Evolutionary conservation across 2,329 filamentous ascomycete species (phyloP).

Genomic region (Fusarium sp.): DNA sequence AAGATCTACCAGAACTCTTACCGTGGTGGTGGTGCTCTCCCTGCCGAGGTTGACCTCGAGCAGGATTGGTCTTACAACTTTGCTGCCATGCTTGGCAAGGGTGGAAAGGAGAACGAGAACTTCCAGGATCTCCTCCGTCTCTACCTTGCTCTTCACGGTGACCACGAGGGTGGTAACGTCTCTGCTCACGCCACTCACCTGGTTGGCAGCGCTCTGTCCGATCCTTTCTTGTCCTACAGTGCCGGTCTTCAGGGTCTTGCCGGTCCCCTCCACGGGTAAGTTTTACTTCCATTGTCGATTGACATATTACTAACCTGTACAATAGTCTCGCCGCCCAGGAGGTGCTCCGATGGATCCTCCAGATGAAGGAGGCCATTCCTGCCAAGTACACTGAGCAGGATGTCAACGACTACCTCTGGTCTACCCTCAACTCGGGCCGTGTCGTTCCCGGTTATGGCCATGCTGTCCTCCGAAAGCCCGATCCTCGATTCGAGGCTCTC

Average conservation of each 20-base stretch:
- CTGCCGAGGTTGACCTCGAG: constrained; percentile 79
- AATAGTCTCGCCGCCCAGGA: constrained; percentile 89
- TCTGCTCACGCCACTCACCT: constrained; percentile 95
- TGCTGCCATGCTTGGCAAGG: constrained; percentile 93
- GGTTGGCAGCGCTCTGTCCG: constrained; percentile 92
- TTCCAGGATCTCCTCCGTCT: constrained; percentile 96
- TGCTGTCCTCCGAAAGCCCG: constrained; percentile 94
- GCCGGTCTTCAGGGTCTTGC: constrained; percentile 95
- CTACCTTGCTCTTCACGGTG: constrained; percentile 95
- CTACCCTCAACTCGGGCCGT: constrained; percentile 90
- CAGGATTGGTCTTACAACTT: constrained; percentile 99
- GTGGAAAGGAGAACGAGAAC: constrained; percentile 86
- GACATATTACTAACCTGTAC: background rate
- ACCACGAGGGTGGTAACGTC: constrained; percentile 98
- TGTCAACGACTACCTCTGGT: constrained; percentile 91
- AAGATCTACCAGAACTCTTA: constrained; percentile 97
- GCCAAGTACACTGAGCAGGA: constrained; percentile 81
- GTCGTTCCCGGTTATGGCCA: constrained; percentile 97
- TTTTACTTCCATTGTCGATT: background rate
- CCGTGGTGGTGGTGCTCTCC: constrained; percentile 78
- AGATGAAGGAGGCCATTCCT: constrained; percentile 93
- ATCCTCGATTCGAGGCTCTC: constrained; percentile 94
- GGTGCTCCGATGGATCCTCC: constrained; percentile 94
- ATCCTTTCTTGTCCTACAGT: constrained; percentile 95
- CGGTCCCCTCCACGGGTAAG: constrained; percentile 75